Base-by-base conservation (phyloP, 1,139 yeast species). In the Debaryomycetaceae sp. region DNA sequence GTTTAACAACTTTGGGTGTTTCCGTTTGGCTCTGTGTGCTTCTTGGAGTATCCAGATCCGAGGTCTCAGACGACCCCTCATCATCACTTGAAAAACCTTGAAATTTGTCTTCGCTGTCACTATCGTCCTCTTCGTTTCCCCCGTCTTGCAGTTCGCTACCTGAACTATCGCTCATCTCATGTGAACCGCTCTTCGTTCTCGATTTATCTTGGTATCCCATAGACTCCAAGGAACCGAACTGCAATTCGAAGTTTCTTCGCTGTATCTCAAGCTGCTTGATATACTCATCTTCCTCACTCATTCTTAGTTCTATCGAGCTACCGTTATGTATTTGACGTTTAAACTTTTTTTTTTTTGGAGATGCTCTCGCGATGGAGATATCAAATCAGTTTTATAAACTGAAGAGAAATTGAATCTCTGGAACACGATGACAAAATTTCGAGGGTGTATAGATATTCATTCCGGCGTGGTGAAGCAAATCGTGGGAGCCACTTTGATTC, bases 371-470 rank as follows among this genome's bases (percentile, higher is more conserved):
- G 38, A 38, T 38, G 14, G 4, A 13, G 17, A 36, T 13, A 37
- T 23, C 8, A 14, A 39, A 9, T 8, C 17, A 24, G 20, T 3
- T n/a, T 20, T 20, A 11, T n/a, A 17, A 41, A 37, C 8, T 9
- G n/a, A 20, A 9, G 8, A 13, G 3, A 34, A 34, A 34, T 14
- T n/a, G 8, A 34, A 34, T 24, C 13, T 6, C 20, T 14, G 27
- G 9, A 17, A 29, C 27, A 31, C 37, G 20, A 91, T 91, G 97
- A 91, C 98, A 1, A 76, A 76, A 47, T 95, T 88, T 66, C 80
- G 93, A 59, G 99, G 98, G 1, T 93, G 99, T 58, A 93, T 93
- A 37, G 99, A 93, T 63, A 83, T 93, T 49, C 99, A 93, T 62
- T 79, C 86, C 5, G 99, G 99, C 2, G 85, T 87, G 53, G 99